These are phyloP conservation scores for Tetrahymena malaccensis DNA, from an alignment of 73 alveolate species.

Conservation along the genomic window DNA sequence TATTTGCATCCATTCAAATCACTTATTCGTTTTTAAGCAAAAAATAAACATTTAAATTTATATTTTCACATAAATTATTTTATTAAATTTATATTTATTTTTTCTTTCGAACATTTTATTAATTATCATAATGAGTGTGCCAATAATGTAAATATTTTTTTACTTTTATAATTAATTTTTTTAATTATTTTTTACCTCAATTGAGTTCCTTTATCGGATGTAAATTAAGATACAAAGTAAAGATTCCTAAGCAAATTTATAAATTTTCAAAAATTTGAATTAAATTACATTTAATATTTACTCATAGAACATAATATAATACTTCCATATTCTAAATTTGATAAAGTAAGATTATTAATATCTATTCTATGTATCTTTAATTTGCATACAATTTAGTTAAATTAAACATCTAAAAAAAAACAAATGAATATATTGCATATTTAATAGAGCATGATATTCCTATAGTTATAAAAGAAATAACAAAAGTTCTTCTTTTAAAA, in stretches of 20 bases:
- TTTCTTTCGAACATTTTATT: too few species aligned
- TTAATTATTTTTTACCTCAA: neutral
- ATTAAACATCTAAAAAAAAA: too few species aligned
- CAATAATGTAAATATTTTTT: too few species aligned
- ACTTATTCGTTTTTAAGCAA: too few species aligned
- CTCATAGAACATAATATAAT: neutral
- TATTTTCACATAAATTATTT: too few species aligned
- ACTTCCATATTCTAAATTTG: neutral
- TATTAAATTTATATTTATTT: too few species aligned
- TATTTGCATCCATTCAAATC: neutral
- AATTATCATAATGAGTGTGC: too few species aligned
- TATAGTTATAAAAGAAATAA: too few species aligned
- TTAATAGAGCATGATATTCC: too few species aligned
- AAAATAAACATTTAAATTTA: neutral
- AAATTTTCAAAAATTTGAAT: neutral
- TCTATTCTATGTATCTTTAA: neutral
- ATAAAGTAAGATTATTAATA: too few species aligned
- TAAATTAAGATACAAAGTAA: neutral
- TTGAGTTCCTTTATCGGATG: neutral
- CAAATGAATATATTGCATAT: neutral
- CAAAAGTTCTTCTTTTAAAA: too few species aligned
- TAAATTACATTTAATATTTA: neutral
- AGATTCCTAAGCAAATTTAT: neutral
- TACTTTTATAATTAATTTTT: neutral
- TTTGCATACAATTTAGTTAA: too few species aligned